Percentiles rank a stretch among this genome's conserved stretches.
Conservation (phyloP, 805 yeast species). For the Lipomyces chichibuensis region DNA sequence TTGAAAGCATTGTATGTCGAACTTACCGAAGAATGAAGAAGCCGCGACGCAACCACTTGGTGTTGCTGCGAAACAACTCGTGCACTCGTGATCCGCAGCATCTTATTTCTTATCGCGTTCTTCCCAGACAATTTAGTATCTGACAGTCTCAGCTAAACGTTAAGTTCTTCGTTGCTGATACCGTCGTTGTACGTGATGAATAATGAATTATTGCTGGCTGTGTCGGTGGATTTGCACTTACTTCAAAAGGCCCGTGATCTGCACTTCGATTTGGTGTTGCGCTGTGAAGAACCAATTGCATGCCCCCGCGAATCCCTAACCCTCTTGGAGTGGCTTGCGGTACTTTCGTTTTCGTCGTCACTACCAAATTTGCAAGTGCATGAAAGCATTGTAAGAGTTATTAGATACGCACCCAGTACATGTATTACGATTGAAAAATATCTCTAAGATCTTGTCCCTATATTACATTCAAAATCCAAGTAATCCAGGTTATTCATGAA, state of each 20-base stretch:
- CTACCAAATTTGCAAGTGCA: too few species aligned
- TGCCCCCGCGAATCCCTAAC: background rate
- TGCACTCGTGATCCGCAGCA: conserved; percentile 31
- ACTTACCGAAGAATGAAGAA: conserved; percentile 29
- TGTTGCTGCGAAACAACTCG: conserved; percentile 13
- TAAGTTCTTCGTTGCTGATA: background rate
- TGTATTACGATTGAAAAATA: background rate
- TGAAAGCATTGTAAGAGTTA: background rate
- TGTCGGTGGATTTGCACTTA: background rate
- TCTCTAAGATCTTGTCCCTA: background rate
- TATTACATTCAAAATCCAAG: background rate
- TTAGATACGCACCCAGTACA: background rate
- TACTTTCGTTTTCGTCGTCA: too few species aligned
- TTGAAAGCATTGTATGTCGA: background rate
- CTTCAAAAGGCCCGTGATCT: background rate
- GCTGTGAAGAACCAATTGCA: background rate
- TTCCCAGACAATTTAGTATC: background rate
- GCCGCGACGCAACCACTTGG: background rate
- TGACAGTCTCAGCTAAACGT: background rate
- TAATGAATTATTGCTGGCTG: background rate
- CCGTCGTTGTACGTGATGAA: background rate
- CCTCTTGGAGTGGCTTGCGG: background rate
- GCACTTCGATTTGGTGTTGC: background rate
- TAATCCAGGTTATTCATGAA: background rate
- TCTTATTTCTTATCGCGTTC: conserved; percentile 1